A percentile compares a stretch with the other conserved stretches of the same genome.
phyloP scores from a whole-genome alignment of 495 filamentous ascomycete genomes.

The Hypoxylon lienhwacheense region DNA sequence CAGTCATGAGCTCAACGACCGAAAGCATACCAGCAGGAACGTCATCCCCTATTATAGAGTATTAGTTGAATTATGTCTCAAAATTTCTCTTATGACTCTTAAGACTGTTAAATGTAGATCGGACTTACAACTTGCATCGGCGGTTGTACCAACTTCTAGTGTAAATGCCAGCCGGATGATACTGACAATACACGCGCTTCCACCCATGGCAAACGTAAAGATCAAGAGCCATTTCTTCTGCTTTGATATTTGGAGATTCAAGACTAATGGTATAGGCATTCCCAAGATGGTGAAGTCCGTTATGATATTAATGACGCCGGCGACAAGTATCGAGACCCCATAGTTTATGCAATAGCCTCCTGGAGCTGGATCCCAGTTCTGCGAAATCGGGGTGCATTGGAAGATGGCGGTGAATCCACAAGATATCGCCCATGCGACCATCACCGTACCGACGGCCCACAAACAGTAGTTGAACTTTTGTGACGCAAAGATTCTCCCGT shows the following conservation, averaged over 20 bases:
- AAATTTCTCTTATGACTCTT: too few species aligned
- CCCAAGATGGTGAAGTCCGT: slow-evolving; percentile 13
- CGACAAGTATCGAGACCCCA: slow-evolving; percentile 8
- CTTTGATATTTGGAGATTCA: background rate
- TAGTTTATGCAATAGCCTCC: slow-evolving; percentile 15
- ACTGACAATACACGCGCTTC: slow-evolving; percentile 11
- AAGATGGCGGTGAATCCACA: slow-evolving; percentile 6
- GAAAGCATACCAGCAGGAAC: background rate
- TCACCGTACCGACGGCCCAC: slow-evolving; percentile 6
- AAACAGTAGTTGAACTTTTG: slow-evolving; percentile 1
- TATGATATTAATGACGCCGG: slow-evolving; percentile 19
- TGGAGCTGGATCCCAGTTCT: slow-evolving; percentile 4
- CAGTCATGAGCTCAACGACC: background rate
- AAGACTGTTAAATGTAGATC: too few species aligned
- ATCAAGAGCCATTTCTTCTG: slow-evolving; percentile 12
- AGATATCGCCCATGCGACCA: slow-evolving; percentile 9
- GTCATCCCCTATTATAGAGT: background rate
- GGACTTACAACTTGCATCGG: slow-evolving; percentile 3
- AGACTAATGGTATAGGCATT: slow-evolving; percentile 10
- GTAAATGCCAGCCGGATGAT: slow-evolving; percentile 19
- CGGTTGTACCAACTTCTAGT: slow-evolving; percentile 7
- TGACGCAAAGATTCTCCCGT: slow-evolving; percentile 3
- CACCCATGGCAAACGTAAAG: slow-evolving; percentile 11
- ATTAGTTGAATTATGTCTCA: too few species aligned
- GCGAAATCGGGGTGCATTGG: slow-evolving; percentile 16